Evolutionary conservation across 352 stramenopile genomes (phyloP).

Genomic region (Aphanomyces astaci): DNA sequence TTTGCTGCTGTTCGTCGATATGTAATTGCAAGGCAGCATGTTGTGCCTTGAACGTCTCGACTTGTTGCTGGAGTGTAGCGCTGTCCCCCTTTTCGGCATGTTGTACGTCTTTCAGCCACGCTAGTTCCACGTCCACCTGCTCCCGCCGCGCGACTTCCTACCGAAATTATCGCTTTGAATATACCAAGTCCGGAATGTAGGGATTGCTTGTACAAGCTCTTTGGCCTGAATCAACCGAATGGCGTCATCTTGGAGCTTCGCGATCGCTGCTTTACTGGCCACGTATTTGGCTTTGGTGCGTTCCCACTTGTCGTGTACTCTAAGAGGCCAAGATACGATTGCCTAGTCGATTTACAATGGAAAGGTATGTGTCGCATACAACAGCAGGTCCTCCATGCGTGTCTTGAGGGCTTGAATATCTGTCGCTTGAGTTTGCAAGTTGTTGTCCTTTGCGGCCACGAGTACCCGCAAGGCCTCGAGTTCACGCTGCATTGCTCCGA

Average conservation of each 20-base stretch:
- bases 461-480: slow-evolving; percentile 50
- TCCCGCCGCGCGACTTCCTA: slow-evolving; percentile 32
- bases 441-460: slow-evolving; percentile 43
- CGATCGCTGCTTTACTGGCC: slow-evolving; percentile 29
- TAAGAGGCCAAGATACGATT: too few species aligned
- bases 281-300: slow-evolving; percentile 34
- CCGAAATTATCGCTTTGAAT: too few species aligned
- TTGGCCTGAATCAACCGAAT: slow-evolving; percentile 47
- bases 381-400: slow-evolving; percentile 47
- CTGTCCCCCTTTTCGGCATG: slow-evolving; percentile 45
- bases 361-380: too few species aligned
- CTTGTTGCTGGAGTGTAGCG: slow-evolving; percentile 49
- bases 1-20: slow-evolving; percentile 52
- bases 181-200: too few species aligned
- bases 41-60: slow-evolving; percentile 39
- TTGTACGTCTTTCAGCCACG: slow-evolving; percentile 48
- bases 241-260: slow-evolving; percentile 37
- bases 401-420: slow-evolving; percentile 50
- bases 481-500: slow-evolving; percentile 43
- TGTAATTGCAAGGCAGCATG: slow-evolving; percentile 46
- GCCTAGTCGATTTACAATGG: too few species aligned
- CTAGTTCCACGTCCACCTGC: slow-evolving; percentile 45
- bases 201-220: slow-evolving; percentile 34
- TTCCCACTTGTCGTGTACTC: slow-evolving; percentile 34
- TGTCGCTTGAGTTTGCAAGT: slow-evolving; percentile 48